Conservation (phyloP, 768 basidiomycete genomes). For the Lepiota brunneoincarnata region DNA sequence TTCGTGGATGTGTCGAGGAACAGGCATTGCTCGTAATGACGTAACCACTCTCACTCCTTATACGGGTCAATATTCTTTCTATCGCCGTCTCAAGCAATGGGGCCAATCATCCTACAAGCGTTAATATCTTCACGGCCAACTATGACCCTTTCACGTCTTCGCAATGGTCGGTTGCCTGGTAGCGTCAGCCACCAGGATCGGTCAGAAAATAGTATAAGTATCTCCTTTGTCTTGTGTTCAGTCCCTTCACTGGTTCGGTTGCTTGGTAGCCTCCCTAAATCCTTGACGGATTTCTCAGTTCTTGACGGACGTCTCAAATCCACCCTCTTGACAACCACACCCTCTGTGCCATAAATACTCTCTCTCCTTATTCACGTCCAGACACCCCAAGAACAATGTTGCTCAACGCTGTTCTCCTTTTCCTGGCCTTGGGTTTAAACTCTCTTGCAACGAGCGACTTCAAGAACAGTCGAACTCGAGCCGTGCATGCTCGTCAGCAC, state of each 20-base stretch:
- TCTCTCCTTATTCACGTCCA: background rate
- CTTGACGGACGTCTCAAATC: background rate
- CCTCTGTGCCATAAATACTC: constrained; percentile 3
- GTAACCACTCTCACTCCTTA: background rate
- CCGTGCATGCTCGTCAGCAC: background rate
- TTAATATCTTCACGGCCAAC: too few species aligned
- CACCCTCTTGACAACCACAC: constrained; percentile 1
- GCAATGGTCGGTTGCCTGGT: too few species aligned
- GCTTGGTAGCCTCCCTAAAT: constrained; percentile 2
- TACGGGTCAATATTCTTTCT: background rate
- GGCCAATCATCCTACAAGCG: too few species aligned
- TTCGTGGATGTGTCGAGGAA: constrained; percentile 58
- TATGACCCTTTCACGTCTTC: too few species aligned
- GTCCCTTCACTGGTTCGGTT: constrained; percentile 5
- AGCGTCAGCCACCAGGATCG: background rate
- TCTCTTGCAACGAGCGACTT: background rate
- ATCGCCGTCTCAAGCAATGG: too few species aligned
- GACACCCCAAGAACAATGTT: background rate
- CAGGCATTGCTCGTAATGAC: constrained; percentile 43
- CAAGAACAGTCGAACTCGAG: background rate
- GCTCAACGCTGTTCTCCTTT: background rate
- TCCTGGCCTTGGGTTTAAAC: background rate
- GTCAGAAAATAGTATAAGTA: background rate
- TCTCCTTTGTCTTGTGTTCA: background rate
- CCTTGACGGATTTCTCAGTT: constrained; percentile 10